Evolutionary conservation across 1,284 basidiomycete species (phyloP), one percentile per base, ranked within the genome.

Genomic region (Rhodotorula sp.): DNA sequence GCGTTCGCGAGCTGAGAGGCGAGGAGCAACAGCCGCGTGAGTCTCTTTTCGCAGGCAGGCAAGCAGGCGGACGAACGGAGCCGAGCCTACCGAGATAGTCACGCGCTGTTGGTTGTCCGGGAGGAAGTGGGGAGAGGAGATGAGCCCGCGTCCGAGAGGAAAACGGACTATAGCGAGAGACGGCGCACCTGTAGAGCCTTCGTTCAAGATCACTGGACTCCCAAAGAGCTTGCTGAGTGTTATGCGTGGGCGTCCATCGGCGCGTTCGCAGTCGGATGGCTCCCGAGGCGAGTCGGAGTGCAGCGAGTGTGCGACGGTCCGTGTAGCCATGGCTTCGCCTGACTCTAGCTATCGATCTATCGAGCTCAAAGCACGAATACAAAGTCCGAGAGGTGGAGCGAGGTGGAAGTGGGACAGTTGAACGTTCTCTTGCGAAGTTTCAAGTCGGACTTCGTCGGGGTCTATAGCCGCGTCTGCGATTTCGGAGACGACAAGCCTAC

Each of bases 131-230:
- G 43, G 23, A 20, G n/a, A n/a, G 16, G 16, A n/a, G 29, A 1
- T 1, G 18, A 8, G 31, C 29, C 20, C 12, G n/a, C n/a, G 5
- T 29, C n/a, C 48, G 29, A 47, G 21, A n/a, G 16, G 16, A 51
- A 20, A 51, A 51, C 2, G 49, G 21, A 23, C 49, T 23, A 6
- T 21, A 51, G 49, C 49, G 14, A 21, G 49, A 21, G 1, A 15
- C 20, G 1, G 43, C 69, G n/a, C 57, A 75, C 74, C 74, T 8
- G 74, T 75, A 5, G 65, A 67, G 12, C 71, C 74, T 14, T 68
- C 60, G 29, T 75, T 75, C 23, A 26, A 48, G 10, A 67, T 47
- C 62, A 66, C 23, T 2, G 21, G 16, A 12, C 60, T 47, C 5
- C 64, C 62, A 49, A 58, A 58, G 21, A 71, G 54, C 61, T 29